A percentile compares a stretch with the other conserved stretches of the same genome.
Evolutionary conservation across 345 rosid species (phyloP).

Genomic region (Kandelia obovata): DNA sequence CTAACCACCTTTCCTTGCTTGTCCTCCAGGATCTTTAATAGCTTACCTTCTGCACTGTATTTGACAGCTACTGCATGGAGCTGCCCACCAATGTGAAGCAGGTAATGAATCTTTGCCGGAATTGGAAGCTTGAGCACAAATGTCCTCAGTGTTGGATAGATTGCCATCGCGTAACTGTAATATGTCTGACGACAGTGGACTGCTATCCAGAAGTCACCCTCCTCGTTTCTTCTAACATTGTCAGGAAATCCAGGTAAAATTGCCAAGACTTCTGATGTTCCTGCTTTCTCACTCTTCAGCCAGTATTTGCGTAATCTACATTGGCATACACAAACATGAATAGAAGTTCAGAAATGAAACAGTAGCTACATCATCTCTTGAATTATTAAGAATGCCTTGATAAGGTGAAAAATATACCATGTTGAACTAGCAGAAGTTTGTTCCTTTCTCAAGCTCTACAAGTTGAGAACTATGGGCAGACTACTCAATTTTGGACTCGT

Average conservation of each 20-base stretch:
- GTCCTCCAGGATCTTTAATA: slow-evolving; percentile 70
- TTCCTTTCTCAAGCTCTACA: not conserved
- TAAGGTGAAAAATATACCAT: not conserved
- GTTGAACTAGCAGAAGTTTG: not conserved
- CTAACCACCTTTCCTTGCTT: slow-evolving; percentile 70
- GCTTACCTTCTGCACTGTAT: slow-evolving; percentile 76
- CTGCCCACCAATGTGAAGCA: slow-evolving; percentile 50
- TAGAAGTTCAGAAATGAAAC: not conserved
- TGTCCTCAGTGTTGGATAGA: slow-evolving; percentile 49
- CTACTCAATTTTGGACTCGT: no score
- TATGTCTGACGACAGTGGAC: slow-evolving; percentile 51
- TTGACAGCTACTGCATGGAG: slow-evolving; percentile 48
- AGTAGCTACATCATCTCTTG: not conserved
- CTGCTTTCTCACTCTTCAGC: slow-evolving; percentile 87
- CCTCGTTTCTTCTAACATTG: slow-evolving; percentile 65
- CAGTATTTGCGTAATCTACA: slow-evolving; percentile 71
- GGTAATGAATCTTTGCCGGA: slow-evolving; percentile 45
- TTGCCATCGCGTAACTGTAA: slow-evolving; percentile 36
- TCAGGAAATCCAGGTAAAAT: slow-evolving; percentile 76
- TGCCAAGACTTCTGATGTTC: slow-evolving; percentile 69
- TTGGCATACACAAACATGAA: slow-evolving; percentile 9
- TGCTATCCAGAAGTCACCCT: slow-evolving; percentile 93
- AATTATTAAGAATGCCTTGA: not conserved
- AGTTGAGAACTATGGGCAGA: no score
- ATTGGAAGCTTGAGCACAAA: slow-evolving; percentile 68